Conservation (phyloP, 306 rosid species). For the Senna siamea region DNA sequence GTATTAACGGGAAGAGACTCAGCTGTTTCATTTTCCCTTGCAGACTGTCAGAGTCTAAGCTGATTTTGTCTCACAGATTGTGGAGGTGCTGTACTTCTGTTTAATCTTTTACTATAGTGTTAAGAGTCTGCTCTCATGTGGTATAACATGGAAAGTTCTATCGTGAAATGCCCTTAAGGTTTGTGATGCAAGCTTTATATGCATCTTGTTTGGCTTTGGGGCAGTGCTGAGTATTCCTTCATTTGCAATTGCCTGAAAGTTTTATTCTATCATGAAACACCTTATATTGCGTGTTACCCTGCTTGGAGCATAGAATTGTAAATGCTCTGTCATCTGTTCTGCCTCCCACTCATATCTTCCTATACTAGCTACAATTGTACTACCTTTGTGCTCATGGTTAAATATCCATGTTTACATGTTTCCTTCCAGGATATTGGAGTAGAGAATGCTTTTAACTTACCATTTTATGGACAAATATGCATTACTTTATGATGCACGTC, state of each 20-base stretch:
- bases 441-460: slow-evolving; percentile 15
- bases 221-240: slow-evolving; percentile 7
- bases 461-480: slow-evolving; percentile 19
- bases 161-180: slow-evolving; percentile 12
- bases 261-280: neutral
- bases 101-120: neutral
- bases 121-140: slow-evolving; percentile 9
- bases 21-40: too few species aligned
- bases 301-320: neutral
- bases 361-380: slow-evolving; percentile 21
- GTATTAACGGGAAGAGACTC: neutral
- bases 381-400: slow-evolving; percentile 9
- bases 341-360: slow-evolving; percentile 3
- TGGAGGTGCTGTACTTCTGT: slow-evolving; percentile 8
- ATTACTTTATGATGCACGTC: neutral
- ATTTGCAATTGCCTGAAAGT: slow-evolving; percentile 34
- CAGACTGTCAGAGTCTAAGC: slow-evolving; percentile 16
- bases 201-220: slow-evolving; percentile 19
- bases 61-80: slow-evolving; percentile 23
- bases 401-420: slow-evolving; percentile 5
- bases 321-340: slow-evolving; percentile 19
- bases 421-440: slow-evolving; percentile 18
- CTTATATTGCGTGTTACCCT: slow-evolving; percentile 3
- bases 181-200: slow-evolving; percentile 9
- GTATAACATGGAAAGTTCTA: neutral